Base-by-base conservation (phyloP, 495 filamentous ascomycete species). In the Podospora pseudopauciseta region DNA sequence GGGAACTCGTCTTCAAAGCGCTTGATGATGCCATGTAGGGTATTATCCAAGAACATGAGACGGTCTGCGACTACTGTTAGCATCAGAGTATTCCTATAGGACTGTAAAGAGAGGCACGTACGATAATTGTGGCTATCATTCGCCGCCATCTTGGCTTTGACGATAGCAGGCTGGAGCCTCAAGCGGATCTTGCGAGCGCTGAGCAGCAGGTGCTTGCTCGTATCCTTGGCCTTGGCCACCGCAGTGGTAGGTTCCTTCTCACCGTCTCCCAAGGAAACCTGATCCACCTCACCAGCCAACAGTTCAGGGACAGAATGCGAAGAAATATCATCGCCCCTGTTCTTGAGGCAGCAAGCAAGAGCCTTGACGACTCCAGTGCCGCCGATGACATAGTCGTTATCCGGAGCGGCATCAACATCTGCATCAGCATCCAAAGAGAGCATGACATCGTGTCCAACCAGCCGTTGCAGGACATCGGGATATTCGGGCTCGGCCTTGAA, bases 1-100 rank as follows among this genome's bases (percentile, higher is more conserved):
- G 95, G 95, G 73, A 92, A 99, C 78, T 97, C 94, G 73, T 94
- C 89, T 75, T 98, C 95, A 70, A 99, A 99, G 20, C 95, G 91
- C 73, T 91, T 87, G 74, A 98, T 97, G 81, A 99, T 97, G 69
- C 88, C 87, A 69, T 91, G 86, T 6, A 99, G 86, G 1, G 95
- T 98, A 63, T 90, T 84, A 72, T 97, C 94, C 32, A 99, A 86
- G 84, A 97, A 97, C 60, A 92, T 85, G 27, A 99, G 88, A 68
- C 91, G 91, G 56, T 88, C 90, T 93, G 65, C 23, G 56, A 15
- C 5, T 49, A 26, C 39, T 27, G 62, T 81, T 75, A 81, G 75
- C 63, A 23, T 23, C 23, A 71, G 68, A 28, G 7, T 19, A 39
- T 18, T 61, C 19, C 55, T n/a, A 3, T 5, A 1, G 26, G 7